Percentiles rank a stretch among this genome's conserved stretches.
Conservation (phyloP, 1,284 basidiomycete species). For the Stygiomarasmius scandens region DNA sequence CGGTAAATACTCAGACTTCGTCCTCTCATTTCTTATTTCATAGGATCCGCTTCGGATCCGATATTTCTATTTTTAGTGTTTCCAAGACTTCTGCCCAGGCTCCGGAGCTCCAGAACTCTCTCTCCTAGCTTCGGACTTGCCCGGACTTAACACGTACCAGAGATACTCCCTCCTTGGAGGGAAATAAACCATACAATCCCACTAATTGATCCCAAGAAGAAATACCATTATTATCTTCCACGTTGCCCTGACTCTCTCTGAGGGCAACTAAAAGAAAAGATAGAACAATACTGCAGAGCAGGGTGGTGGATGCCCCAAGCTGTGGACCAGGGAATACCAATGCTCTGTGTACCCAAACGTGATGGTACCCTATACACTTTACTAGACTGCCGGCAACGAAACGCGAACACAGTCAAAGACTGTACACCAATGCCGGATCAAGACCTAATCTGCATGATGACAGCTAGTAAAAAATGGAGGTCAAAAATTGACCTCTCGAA, state of each 20-base stretch:
- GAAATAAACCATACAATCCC: constrained; percentile 36
- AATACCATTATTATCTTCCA: constrained; percentile 27
- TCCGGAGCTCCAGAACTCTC: no score
- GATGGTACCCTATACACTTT: constrained; percentile 33
- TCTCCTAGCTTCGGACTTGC: no score
- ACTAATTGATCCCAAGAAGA: constrained; percentile 25
- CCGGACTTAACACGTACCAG: no score
- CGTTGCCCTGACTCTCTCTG: constrained; percentile 27
- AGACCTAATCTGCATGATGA: constrained; percentile 28
- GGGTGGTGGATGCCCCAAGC: constrained; percentile 32
- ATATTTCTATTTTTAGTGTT: no score
- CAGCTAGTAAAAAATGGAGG: constrained; percentile 1
- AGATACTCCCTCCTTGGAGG: constrained; percentile 26
- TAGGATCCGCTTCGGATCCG: no score
- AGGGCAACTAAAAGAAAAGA: constrained; percentile 28
- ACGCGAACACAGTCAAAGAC: constrained; percentile 16
- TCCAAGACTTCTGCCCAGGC: no score
- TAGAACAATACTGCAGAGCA: constrained; percentile 27
- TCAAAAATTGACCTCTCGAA: constrained; percentile 22
- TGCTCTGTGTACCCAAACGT: constrained; percentile 38
- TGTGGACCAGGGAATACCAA: constrained; percentile 27
- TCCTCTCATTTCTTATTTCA: no score
- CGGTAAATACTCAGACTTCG: no score
- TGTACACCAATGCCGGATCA: constrained; percentile 39
- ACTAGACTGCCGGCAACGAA: constrained; percentile 30